Conservation (phyloP, 202 grass and related monocot species). For the Elaeis oleifera region DNA sequence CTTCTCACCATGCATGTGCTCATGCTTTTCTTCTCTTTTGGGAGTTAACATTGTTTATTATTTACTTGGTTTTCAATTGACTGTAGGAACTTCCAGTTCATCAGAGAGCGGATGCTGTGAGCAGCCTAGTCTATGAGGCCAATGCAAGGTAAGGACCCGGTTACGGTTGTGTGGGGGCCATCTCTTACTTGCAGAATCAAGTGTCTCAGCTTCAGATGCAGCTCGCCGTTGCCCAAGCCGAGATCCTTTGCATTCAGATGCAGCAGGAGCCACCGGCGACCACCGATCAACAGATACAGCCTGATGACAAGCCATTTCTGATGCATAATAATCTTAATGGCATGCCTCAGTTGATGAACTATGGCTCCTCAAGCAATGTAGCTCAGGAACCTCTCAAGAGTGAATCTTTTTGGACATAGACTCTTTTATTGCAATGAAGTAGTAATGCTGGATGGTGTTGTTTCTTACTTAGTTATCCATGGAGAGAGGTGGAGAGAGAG, state of each 20-base stretch:
- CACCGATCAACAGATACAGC: not conserved
- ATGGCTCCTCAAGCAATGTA: conserved; percentile 29
- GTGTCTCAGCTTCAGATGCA: conserved; percentile 92
- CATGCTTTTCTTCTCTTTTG: too few relatives aligned
- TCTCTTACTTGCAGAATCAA: conserved; percentile 80
- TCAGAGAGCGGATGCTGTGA: conserved; percentile 78
- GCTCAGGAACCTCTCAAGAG: conserved; percentile 68
- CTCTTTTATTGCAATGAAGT: not conserved
- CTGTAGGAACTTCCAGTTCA: conserved; percentile 61
- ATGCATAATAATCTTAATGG: too few relatives aligned
- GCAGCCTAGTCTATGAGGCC: conserved; percentile 89
- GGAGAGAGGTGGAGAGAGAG: too few relatives aligned
- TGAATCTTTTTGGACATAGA: conserved; percentile 78
- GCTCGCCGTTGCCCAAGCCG: conserved; percentile 72
- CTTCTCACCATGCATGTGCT: too few relatives aligned
- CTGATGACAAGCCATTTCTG: too few relatives aligned
- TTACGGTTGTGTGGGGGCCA: conserved; percentile 87
- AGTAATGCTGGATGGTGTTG: conserved; percentile 1
- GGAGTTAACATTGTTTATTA: too few relatives aligned
- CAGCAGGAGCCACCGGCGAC: conserved; percentile 30
- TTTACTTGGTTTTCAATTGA: too few relatives aligned
- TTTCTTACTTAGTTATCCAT: not conserved
- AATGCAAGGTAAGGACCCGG: conserved; percentile 75
- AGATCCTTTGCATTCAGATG: conserved; percentile 91
- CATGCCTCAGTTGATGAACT: conserved; percentile 44